A percentile compares a stretch with the other conserved stretches of the same genome.
Evolutionary conservation across 192 early-diverging fungal genomes (phyloP).

Genomic region (Chytriomyces confervae): DNA sequence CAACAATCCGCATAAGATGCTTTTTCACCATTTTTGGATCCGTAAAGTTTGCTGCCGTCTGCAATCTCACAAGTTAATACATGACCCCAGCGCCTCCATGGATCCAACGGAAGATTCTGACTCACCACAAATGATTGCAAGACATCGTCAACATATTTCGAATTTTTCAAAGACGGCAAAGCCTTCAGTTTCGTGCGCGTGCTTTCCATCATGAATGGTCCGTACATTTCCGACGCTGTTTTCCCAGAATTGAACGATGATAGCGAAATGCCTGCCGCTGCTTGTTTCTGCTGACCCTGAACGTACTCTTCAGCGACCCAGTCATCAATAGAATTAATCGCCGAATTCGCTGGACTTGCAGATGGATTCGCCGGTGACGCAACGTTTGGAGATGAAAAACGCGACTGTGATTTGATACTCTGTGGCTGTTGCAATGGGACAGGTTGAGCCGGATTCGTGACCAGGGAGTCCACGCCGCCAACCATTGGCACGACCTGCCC

Average conservation of each 20-base stretch:
- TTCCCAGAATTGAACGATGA: background rate
- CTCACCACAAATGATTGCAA: slow-evolving; percentile 15
- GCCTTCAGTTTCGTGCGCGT: background rate
- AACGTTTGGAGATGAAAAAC: background rate
- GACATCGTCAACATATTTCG: slow-evolving; percentile 13
- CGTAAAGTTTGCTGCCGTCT: background rate
- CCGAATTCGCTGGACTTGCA: background rate
- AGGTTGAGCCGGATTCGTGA: too few species aligned
- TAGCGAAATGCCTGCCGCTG: background rate
- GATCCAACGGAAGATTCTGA: background rate
- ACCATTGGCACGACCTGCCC: too few species aligned
- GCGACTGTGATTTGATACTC: background rate
- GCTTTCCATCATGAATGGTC: slow-evolving; percentile 14
- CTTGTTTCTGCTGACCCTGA: background rate
- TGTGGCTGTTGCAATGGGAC: too few species aligned
- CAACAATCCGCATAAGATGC: background rate
- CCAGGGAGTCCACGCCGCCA: too few species aligned
- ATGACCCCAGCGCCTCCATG: background rate
- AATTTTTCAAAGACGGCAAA: slow-evolving; percentile 15
- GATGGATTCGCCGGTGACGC: background rate
- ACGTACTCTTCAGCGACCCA: background rate
- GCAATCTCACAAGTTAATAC: background rate
- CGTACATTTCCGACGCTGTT: slow-evolving; percentile 22
- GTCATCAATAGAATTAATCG: background rate
- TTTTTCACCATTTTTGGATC: slow-evolving; percentile 2